These are phyloP conservation scores for Penicillium argentinense DNA, from an alignment of 495 filamentous ascomycete genomes.

Conservation along the genomic window DNA sequence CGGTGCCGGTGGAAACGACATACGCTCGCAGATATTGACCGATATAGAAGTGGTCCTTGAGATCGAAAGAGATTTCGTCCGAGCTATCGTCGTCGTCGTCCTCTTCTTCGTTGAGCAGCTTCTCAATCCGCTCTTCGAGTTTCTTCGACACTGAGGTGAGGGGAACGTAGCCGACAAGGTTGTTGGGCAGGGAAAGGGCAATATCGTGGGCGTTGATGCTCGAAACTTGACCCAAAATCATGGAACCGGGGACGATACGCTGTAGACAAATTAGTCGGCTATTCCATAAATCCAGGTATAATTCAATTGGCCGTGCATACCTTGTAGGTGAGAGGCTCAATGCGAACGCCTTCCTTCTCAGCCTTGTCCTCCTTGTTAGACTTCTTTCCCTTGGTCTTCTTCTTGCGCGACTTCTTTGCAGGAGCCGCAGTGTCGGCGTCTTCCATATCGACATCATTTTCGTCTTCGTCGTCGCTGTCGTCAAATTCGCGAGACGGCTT, in stretches of 20 bases:
- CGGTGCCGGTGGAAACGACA: slow-evolving; percentile 67
- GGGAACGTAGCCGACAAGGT: slow-evolving; percentile 83
- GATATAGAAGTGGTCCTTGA: slow-evolving; percentile 70
- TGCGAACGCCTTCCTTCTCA: slow-evolving; percentile 60
- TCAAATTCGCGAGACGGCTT: slow-evolving; percentile 42
- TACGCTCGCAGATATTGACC: slow-evolving; percentile 89
- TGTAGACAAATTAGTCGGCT: slow-evolving; percentile 43
- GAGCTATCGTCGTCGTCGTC: slow-evolving; percentile 55
- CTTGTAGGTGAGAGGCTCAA: slow-evolving; percentile 89
- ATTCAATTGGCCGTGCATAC: slow-evolving; percentile 45
- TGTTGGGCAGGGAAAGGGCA: slow-evolving; percentile 83
- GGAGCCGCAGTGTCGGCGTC: slow-evolving; percentile 35
- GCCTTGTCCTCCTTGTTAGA: slow-evolving; percentile 41
- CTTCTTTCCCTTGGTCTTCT: slow-evolving; percentile 52
- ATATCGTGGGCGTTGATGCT: slow-evolving; percentile 79
- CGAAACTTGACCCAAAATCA: slow-evolving; percentile 83
- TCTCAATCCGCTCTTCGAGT: slow-evolving; percentile 66
- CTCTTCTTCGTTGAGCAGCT: slow-evolving; percentile 57
- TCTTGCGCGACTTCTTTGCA: slow-evolving; percentile 53
- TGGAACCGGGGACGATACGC: slow-evolving; percentile 77
- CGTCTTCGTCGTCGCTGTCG: slow-evolving; percentile 43
- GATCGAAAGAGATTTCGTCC: slow-evolving; percentile 59
- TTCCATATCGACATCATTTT: slow-evolving; percentile 47
- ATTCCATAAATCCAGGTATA: not conserved
- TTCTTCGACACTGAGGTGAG: slow-evolving; percentile 84